Base-by-base conservation (phyloP, 768 basidiomycete genomes). In the Phylloporus sp. region DNA sequence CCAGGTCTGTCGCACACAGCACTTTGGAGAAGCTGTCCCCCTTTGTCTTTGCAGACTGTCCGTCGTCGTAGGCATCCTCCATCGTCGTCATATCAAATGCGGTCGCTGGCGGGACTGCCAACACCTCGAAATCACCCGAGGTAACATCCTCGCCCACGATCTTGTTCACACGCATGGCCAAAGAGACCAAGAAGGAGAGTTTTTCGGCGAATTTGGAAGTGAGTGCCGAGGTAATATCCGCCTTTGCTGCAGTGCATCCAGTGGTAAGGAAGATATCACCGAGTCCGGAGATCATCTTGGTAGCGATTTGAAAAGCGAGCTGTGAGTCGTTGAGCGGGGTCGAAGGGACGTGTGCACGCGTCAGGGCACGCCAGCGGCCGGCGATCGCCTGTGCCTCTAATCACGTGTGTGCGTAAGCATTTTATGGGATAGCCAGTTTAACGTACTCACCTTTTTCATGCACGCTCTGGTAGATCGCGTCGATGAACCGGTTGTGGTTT, bases 81-180 rank as follows among this genome's bases (percentile, higher is more conserved):
- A 66, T 66, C 23, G 28, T 49, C 29, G 13, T n/a, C 5, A 3
- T 13, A 42, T 68, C 67, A 15, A 61, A 68, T 10, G 48, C 41
- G 3, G 62, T 51, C 11, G 40, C 55, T 3, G 66, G 61, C 9
- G 37, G 45, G 8, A 66, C 44, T 0, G 63, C 55, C 39, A 65
- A 44, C 14, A 66, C 61, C 39, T 68, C 65, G 5, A 66, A 56
- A 46, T 65, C 61, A 1, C 63, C 66, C 0, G 60, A 68, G 1
- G 63, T 68, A 15, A 58, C 54, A 11, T 66, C 65, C 32, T 63
- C 61, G 9, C 60, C 52, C 2, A 66, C 44, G 23, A 66, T 61
- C 53, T 64, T 64, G 45, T 80, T 80, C 46, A 83, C 62, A 8
- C 68, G 68, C 46, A 76, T 65, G 3, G 80, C 76, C 6, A 70